Evolutionary conservation across 306 rosid genomes (phyloP).

Genomic region (Vicia sativa): DNA sequence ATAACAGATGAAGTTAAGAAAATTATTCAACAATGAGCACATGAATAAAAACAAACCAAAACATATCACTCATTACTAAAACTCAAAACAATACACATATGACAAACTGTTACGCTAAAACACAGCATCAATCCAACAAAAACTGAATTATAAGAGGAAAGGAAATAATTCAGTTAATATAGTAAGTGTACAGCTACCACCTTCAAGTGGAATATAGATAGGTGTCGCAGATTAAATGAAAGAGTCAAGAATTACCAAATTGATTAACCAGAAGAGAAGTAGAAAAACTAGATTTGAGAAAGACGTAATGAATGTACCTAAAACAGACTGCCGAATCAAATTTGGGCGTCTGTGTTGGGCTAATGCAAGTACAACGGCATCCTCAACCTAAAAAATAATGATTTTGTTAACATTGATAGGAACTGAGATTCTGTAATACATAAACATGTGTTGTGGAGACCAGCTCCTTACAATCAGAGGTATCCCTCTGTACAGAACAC

Average conservation of each 20-base stretch:
- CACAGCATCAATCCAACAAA: constrained; percentile 13
- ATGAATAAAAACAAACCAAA: constrained; percentile 27
- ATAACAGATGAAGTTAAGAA: constrained; percentile 14
- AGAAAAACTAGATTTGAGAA: constrained; percentile 24
- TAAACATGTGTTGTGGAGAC: constrained; percentile 4
- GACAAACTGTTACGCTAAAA: neutral
- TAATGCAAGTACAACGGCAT: constrained; percentile 84
- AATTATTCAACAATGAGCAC: neutral
- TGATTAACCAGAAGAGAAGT: constrained; percentile 6
- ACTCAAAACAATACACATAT: constrained; percentile 6
- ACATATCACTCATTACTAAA: constrained; percentile 17
- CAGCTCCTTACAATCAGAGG: constrained; percentile 25
- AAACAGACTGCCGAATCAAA: constrained; percentile 59
- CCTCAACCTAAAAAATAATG: constrained; percentile 70
- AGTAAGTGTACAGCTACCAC: constrained; percentile 13
- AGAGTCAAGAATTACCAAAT: constrained; percentile 19
- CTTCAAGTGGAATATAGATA: constrained; percentile 14
- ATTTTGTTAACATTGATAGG: constrained; percentile 4
- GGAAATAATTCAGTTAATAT: constrained; percentile 1
- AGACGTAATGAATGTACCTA: constrained; percentile 47
- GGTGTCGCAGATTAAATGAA: constrained; percentile 13
- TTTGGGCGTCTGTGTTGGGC: constrained; percentile 73
- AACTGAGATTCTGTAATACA: constrained; percentile 14
- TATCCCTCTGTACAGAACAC: constrained; percentile 12
- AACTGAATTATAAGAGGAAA: constrained; percentile 28